These are phyloP conservation scores for Rosa hybrid DNA, from an alignment of 331 rosid genomes.

Conservation along the genomic window DNA sequence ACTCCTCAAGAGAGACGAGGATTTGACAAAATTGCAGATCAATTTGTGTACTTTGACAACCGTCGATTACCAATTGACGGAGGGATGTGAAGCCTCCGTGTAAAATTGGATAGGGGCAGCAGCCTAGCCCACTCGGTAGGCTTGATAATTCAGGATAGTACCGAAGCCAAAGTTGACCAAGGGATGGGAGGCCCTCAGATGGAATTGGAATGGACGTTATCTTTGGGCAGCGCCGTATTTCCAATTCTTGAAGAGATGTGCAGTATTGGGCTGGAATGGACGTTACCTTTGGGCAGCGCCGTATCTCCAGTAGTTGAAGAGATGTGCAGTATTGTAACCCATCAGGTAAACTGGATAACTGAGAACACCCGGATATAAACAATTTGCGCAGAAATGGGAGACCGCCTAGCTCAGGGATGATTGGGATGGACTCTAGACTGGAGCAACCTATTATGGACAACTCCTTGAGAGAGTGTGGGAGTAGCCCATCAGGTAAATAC, in stretches of 20 bases:
- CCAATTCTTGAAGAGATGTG: too few species aligned
- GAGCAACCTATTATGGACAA: fast-evolving
- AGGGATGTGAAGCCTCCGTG: neutral
- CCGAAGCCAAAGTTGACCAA: neutral
- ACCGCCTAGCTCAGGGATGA: neutral
- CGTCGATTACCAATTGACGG: too few species aligned
- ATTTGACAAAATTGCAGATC: neutral
- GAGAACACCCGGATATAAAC: too few species aligned
- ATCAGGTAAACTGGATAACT: neutral
- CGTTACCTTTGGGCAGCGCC: too few species aligned
- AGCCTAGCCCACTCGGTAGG: too few species aligned
- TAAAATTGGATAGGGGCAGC: too few species aligned
- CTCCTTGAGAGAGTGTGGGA: neutral
- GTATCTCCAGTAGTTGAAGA: too few species aligned
- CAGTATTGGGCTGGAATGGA: too few species aligned
- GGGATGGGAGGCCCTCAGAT: neutral
- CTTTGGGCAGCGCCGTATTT: too few species aligned
- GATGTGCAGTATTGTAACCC: too few species aligned
- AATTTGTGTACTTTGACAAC: too few species aligned
- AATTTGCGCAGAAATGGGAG: neutral
- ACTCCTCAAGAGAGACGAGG: neutral
- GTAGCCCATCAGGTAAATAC: neutral
- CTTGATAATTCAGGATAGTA: neutral
- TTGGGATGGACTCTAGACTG: neutral
- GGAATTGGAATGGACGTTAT: neutral